Base-by-base conservation (phyloP, 305 asterid genomes). In the Fraxinus baroniana region DNA sequence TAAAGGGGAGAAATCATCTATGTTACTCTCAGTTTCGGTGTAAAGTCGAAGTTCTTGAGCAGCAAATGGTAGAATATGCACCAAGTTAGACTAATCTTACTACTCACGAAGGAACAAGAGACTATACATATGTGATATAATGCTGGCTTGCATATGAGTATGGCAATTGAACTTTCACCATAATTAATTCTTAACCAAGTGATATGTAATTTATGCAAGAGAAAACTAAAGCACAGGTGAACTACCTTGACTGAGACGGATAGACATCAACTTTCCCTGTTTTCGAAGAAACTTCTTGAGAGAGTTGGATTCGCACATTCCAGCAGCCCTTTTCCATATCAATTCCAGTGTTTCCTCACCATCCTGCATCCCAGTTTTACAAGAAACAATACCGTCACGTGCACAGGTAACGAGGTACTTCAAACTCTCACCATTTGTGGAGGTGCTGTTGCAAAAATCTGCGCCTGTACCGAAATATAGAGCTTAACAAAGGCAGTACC, bases 351-450 rank as follows among this genome's bases (percentile, higher is more conserved):
- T 87, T 81, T 87, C 91, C 71, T 83, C 78, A 75, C 82, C 87
- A 77, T 88, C 89, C 78, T 55, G 88, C 62, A 52, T 76, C 74
- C 88, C 90, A 5, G 9, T 75, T 84, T 90, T 87, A 78, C 81
- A 80, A 35, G 86, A 64, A n/a, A 81, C 89, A 26, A 52, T 85
- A 78, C 86, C 82, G 37, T 86, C 90, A 80, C 90, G 87, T 46
- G 89, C 78, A 76, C 90, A 86, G 24, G 86, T 70, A 60, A 89
- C 82, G 35, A 83, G 89, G 82, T 83, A 90, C 87, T 91, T 93
- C 85, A 91, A 83, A 79, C 93, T 92, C 88, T 91, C 97, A 17
- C 93, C 81, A 5, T 95, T 90, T 12, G 98, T 93, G 0, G 95
- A 90, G 20, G 93, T 88, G 86, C 96, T 90, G 86, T 95, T 90